phyloP scores from a whole-genome alignment of 768 basidiomycete genomes.

The Termitomyces bulborhizus region DNA sequence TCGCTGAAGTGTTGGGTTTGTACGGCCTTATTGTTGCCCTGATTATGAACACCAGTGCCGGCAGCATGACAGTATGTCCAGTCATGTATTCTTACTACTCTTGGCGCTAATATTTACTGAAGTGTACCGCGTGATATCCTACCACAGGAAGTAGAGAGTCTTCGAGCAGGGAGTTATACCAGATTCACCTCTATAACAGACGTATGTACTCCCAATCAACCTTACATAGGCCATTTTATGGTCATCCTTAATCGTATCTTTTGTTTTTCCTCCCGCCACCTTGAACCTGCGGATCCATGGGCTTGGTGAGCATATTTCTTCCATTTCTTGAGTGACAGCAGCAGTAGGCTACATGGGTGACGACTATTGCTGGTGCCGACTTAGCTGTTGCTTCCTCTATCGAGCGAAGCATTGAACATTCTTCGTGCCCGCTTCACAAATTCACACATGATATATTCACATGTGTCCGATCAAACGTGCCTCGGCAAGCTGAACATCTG shows the following conservation, averaged over 20 bases:
- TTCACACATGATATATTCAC: neutral
- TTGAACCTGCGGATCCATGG: neutral
- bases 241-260: constrained; percentile 11
- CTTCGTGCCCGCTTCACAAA: neutral
- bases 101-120: neutral
- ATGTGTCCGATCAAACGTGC: neutral
- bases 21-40: constrained; percentile 86
- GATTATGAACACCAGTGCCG: constrained; percentile 84
- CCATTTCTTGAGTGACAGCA: neutral
- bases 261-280: neutral
- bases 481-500: neutral
- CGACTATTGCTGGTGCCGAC: neutral
- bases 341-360: neutral
- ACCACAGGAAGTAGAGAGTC: constrained; percentile 1
- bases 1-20: constrained; percentile 62
- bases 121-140: constrained; percentile 7
- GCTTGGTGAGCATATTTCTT: neutral
- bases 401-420: neutral
- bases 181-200: constrained; percentile 8
- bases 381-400: neutral
- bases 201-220: constrained; percentile 10
- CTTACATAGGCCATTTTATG: constrained; percentile 8
- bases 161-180: constrained; percentile 10
- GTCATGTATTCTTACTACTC: neutral
- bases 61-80: constrained; percentile 13